phyloP scores from a whole-genome alignment of 306 rosid genomes.

The Benincasa hispida region DNA sequence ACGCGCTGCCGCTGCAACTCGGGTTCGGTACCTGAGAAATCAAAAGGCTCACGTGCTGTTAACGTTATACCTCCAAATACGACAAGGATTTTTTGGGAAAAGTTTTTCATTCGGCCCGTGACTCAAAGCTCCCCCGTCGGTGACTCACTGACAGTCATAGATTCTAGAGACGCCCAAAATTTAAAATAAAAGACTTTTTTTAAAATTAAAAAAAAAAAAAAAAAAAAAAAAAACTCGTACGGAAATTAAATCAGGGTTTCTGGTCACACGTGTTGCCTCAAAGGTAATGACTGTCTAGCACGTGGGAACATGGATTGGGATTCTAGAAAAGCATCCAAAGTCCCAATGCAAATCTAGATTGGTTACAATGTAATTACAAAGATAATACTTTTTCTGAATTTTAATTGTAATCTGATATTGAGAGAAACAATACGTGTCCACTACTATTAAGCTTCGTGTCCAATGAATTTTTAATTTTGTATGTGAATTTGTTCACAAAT shows the following conservation, averaged over 20 bases:
- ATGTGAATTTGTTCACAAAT: too few relatives aligned
- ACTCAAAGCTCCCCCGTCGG: not conserved
- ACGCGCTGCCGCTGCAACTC: constrained; percentile 52
- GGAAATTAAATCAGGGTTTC: not conserved
- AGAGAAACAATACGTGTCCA: too few relatives aligned
- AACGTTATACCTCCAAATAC: not conserved
- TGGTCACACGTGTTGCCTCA: not conserved
- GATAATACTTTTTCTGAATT: too few relatives aligned
- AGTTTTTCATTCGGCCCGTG: not conserved
- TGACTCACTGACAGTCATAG: not conserved
- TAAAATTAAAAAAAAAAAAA: too few relatives aligned
- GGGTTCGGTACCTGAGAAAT: constrained; percentile 61
- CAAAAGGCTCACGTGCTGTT: constrained; percentile 17
- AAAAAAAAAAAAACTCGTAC: not conserved
- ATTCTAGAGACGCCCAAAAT: not conserved
- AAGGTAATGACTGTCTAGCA: not conserved
- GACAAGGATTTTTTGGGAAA: not conserved
- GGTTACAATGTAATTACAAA: too few relatives aligned
- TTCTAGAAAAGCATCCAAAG: not conserved
- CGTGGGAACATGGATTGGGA: not conserved
- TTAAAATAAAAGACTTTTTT: not conserved
- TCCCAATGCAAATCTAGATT: not conserved
- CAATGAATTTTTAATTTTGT: too few relatives aligned
- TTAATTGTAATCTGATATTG: too few relatives aligned
- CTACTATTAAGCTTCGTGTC: too few relatives aligned